phyloP scores from a whole-genome alignment of 1,284 basidiomycete species.

The Chalciporus sp. region DNA sequence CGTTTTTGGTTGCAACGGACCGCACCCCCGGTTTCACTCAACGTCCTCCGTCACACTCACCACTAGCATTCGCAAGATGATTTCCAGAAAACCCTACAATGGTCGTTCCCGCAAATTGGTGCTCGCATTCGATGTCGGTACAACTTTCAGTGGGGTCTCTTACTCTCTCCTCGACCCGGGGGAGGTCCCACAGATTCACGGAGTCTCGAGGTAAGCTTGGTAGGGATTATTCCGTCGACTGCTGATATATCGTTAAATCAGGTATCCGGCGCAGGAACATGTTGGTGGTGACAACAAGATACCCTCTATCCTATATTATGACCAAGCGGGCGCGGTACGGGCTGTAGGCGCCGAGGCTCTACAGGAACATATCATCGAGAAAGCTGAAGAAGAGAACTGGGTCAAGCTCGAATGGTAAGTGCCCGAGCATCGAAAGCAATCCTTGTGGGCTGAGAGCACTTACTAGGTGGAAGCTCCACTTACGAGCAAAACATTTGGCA shows the following conservation, averaged over 20 bases:
- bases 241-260: constrained; percentile 17
- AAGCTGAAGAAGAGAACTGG: constrained; percentile 48
- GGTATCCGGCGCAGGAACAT: constrained; percentile 45
- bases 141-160: constrained; percentile 51
- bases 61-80: constrained; percentile 21
- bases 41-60: too few relatives aligned
- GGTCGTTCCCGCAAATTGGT: constrained; percentile 43
- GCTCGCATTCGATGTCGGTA: constrained; percentile 53
- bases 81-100: constrained; percentile 29
- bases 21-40: background rate
- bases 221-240: too few relatives aligned
- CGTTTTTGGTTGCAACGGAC: background rate
- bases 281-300: constrained; percentile 50
- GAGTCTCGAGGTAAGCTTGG: constrained; percentile 41
- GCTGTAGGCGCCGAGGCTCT: constrained; percentile 53
- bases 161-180: constrained; percentile 51
- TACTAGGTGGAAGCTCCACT: constrained; percentile 59
- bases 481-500: constrained; percentile 41
- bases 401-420: constrained; percentile 51
- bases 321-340: constrained; percentile 40
- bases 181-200: constrained; percentile 45
- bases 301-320: constrained; percentile 58
- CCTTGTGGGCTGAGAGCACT: constrained; percentile 2
- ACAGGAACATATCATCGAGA: constrained; percentile 39
- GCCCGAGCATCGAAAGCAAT: background rate